A percentile compares a stretch with the other conserved stretches of the same genome.
phyloP scores from a whole-genome alignment of 2,329 filamentous ascomycete genomes.

The Gnomoniopsis sp. region DNA sequence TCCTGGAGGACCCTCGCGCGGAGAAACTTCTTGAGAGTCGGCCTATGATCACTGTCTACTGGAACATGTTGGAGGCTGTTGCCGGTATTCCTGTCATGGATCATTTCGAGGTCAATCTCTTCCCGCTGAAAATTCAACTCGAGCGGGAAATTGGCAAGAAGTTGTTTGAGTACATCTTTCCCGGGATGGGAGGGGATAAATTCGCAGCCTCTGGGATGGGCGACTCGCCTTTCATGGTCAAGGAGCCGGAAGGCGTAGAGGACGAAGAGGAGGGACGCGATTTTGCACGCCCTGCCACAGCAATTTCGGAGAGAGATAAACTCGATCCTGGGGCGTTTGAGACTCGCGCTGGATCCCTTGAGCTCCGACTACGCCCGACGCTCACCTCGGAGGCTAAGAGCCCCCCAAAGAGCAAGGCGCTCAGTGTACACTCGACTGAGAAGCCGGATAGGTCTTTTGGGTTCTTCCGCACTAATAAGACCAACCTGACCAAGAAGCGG shows the following conservation, averaged over 20 bases:
- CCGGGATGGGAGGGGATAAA: slow-evolving; percentile 65
- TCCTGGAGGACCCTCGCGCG: slow-evolving; percentile 61
- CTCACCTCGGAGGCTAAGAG: slow-evolving; percentile 54
- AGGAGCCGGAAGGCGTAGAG: slow-evolving; percentile 45
- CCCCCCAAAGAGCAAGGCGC: slow-evolving; percentile 41
- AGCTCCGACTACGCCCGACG: slow-evolving; percentile 79
- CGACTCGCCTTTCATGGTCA: slow-evolving; percentile 58
- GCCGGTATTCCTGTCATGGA: slow-evolving; percentile 97
- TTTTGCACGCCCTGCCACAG: slow-evolving; percentile 26
- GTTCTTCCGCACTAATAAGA: slow-evolving; percentile 46
- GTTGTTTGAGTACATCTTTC: slow-evolving; percentile 97
- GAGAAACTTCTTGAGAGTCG: slow-evolving; percentile 55
- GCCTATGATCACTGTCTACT: slow-evolving; percentile 91
- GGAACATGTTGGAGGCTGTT: slow-evolving; percentile 98
- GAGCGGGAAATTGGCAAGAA: slow-evolving; percentile 90
- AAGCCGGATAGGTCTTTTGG: slow-evolving; percentile 42
- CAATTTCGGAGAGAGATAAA: slow-evolving; percentile 42
- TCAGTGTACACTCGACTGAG: slow-evolving; percentile 47
- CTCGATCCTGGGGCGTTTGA: slow-evolving; percentile 41
- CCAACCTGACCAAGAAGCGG: slow-evolving; percentile 46
- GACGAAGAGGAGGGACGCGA: slow-evolving; percentile 34
- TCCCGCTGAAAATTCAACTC: slow-evolving; percentile 89
- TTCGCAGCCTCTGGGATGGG: slow-evolving; percentile 39
- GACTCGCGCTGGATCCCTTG: slow-evolving; percentile 69
- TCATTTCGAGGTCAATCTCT: slow-evolving; percentile 90